Evolutionary conservation across 305 asterid species (phyloP), one percentile per base, ranked within the genome.

Genomic region (Petunia hybrid): DNA sequence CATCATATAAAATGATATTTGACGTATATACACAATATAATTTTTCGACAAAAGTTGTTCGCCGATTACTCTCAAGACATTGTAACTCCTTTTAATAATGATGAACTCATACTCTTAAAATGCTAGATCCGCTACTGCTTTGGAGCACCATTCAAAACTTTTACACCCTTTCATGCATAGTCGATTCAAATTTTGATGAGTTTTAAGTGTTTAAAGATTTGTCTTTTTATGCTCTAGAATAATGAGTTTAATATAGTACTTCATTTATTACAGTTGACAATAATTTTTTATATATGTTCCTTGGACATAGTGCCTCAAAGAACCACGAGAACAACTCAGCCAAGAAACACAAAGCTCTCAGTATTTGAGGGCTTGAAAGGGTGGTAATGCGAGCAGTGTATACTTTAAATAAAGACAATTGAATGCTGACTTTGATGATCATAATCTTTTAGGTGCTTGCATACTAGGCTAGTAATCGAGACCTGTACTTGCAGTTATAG

Each of bases 251-350:
- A 22, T 22, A 22, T 22, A 22, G 31, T 22, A 22, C 31, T 22
- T 22, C 31, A 22, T 22, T 22, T 22, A 22, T 22, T 22, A 22
- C 31, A 22, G 31, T 22, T 22, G 31, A 22, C 31, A 22, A 22
- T 22, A 22, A 22, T 22, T 22, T 22, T 22, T 22, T 22, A 22
- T 22, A 22, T 22, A 22, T 22, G 83, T 82, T 84, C 88, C 64
- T 85, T 85, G 0, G 62, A 82, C 75, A 82, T 90, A n/a, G 82
- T 82, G 38, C 76, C 83, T 63, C 85, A 83, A 55, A 87, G 85
- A 31, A 89, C 90, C 57, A 74, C 80, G 85, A 85, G 88, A 60
- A 41, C 78, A 51, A 79, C 83, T 40, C 87, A 90, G 53, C 82
- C 90, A 38, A 51, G 78, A 51, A 73, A 51, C 78, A 73, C 36